Base-by-base conservation (phyloP, 768 basidiomycete species). In the Collybiopsis luxurians region DNA sequence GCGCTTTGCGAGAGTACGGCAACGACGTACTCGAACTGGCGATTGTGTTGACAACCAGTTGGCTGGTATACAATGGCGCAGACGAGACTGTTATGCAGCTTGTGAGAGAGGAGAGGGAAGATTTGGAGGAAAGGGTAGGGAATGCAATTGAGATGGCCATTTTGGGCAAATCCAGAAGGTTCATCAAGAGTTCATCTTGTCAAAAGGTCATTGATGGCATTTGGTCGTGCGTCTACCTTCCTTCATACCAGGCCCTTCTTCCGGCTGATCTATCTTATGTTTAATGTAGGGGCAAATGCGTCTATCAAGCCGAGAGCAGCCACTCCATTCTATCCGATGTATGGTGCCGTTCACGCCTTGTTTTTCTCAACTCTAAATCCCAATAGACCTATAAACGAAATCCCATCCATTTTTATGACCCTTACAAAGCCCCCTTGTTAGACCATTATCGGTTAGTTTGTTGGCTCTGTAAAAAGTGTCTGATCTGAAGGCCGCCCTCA, bases 341-440 rank as follows among this genome's bases (percentile, higher is more conserved):
- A 67, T 57, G 82, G 68, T 28, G 11, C 11, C 24, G 36, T 43
- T 39, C 39, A 19, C 24, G 17, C 57, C 46, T 28, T 44, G 38
- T 19, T 46, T 17, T 26, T 45, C 34, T 17, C 10, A 47, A 26
- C 53, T 36, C 52, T 6, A 59, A 23, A 28, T 19, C 7, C 55
- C n/a, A 43, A 19, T 60, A 95, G 94, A 95, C 91, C 26, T 98
- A 98, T 71, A 97, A 97, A 75, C 82, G 87, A 47, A 91, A 83
- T 24, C 93, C 95, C 11, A 82, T 97, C 31, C 92, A 95, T 68
- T 89, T 96, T 63, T 97, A 98, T 69, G 93, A 98, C 67, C 95
- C 95, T 2, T 89, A 94, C 66, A 92, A 86, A 67, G 95, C 95
- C 0, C 92, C 95, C 17, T 70, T 97, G n/a, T 81, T 98, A 6